Base-by-base conservation (phyloP, 2,329 filamentous ascomycete genomes). In the Fusarium fracticaudum region DNA sequence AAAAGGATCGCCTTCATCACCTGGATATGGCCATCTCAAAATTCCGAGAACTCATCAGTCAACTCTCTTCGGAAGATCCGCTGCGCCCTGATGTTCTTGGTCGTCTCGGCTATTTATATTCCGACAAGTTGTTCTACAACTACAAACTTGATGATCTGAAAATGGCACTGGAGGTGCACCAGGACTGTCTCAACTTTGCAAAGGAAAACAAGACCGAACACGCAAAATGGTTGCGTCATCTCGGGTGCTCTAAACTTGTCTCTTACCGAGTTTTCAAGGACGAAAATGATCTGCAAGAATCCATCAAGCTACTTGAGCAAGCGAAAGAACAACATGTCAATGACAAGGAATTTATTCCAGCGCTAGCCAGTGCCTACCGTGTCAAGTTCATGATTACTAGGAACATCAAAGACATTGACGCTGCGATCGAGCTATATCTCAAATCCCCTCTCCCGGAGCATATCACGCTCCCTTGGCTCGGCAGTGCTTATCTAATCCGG, bases 311-410 rank as follows among this genome's bases (percentile, higher is more conserved):
- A 2, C 59, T 61, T 1, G 29, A 37, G 4, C 18, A 43, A n/a
- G 48, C 29, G 12, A 61, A 18, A 9, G 26, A 29, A 4, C 18
- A 55, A 1, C 3, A 29, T 4, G 0, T 7, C 4, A 0, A 29
- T 1, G 29, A 37, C 8, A 38, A 26, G 0, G 24, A 13, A 6
- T 4, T 61, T 3, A 1, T 35, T 0, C 37, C 35, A 1, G n/a
- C 33, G 1, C n/a, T 61, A 4, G 47, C 59, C 4, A 51, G 37
- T 14, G 59, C 37, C 6, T 57, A 61, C 9, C 37, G 29, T 12
- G 33, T 1, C 5, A 57, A 20, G 14, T 57, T n/a, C 14, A 29
- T 33, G 43, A 8, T 24, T 18, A 61, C 48, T 0, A 43, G 35
- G 3, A 13, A 61, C 7, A 5, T 57, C 12, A 33, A 20, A 29